phyloP scores from a whole-genome alignment of 176 grass and related monocot genomes.

The Themeda triandra region DNA sequence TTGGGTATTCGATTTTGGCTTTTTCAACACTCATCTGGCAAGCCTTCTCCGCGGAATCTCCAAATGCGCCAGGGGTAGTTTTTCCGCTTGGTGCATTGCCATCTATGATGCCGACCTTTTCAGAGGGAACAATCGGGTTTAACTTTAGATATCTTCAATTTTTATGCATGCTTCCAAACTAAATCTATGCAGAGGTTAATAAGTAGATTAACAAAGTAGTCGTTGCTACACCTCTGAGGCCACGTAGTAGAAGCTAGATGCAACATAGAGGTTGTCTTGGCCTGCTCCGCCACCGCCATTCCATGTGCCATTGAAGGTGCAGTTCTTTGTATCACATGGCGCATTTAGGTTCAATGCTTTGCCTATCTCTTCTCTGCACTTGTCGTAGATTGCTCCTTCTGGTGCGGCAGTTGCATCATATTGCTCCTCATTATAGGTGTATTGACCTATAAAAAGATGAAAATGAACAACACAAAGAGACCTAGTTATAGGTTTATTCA shows the following conservation, averaged over 20 bases:
- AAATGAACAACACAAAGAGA: not conserved
- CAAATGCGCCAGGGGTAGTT: no score
- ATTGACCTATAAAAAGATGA: not conserved
- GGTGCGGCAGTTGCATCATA: not conserved
- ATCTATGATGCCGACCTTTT: no score
- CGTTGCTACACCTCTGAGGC: not conserved
- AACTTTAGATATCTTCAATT: not conserved
- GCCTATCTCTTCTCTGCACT: not conserved
- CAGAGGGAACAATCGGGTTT: no score
- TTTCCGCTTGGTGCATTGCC: no score
- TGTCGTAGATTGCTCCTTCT: not conserved
- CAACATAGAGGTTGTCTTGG: not conserved
- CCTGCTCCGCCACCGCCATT: conserved; percentile 35
- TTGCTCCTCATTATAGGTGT: not conserved
- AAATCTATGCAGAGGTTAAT: not conserved
- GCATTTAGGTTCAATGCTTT: not conserved
- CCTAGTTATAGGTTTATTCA: not conserved
- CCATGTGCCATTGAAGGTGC: conserved; percentile 34
- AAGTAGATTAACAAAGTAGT: not conserved
- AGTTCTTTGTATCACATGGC: not conserved
- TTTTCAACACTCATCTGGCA: no score
- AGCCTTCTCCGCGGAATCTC: no score
- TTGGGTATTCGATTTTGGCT: no score
- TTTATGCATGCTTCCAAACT: not conserved
- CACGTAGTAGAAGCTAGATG: conserved; percentile 13